A percentile compares a stretch with the other conserved stretches of the same genome.
phyloP scores from a whole-genome alignment of 169 alveolate species.

The Plasmodium gonderi region DNA sequence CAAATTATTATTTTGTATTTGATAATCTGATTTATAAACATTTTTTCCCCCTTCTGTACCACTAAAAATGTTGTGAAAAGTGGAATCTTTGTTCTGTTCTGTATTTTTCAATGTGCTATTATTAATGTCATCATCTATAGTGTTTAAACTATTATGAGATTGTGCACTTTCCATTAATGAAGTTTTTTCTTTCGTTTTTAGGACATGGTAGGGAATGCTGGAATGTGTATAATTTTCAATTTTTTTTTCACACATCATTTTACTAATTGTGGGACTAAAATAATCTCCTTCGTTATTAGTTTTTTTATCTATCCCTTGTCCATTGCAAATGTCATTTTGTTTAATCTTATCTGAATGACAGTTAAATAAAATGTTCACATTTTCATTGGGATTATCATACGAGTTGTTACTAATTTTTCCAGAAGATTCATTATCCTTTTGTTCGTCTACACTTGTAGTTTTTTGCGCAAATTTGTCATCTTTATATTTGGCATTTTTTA shows the following conservation, averaged over 20 bases:
- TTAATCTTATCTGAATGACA: background rate
- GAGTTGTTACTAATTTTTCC: background rate
- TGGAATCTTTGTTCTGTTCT: background rate
- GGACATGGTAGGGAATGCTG: background rate
- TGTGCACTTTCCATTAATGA: background rate
- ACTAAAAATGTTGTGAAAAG: background rate
- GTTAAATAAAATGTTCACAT: background rate
- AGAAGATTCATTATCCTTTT: background rate
- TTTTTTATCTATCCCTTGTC: background rate
- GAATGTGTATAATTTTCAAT: background rate
- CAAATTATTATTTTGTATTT: background rate
- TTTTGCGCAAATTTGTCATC: background rate
- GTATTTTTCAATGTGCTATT: background rate
- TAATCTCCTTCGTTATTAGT: background rate
- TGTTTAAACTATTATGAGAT: background rate
- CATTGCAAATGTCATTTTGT: background rate
- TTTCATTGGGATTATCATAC: background rate
- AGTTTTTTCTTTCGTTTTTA: background rate
- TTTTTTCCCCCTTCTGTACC: background rate
- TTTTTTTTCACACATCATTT: background rate
- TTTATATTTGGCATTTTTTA: background rate
- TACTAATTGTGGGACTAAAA: background rate
- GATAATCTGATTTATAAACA: background rate
- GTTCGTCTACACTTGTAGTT: background rate
- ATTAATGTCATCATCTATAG: background rate